Conservation (phyloP, 345 rosid species). For the Angophora floribunda region DNA sequence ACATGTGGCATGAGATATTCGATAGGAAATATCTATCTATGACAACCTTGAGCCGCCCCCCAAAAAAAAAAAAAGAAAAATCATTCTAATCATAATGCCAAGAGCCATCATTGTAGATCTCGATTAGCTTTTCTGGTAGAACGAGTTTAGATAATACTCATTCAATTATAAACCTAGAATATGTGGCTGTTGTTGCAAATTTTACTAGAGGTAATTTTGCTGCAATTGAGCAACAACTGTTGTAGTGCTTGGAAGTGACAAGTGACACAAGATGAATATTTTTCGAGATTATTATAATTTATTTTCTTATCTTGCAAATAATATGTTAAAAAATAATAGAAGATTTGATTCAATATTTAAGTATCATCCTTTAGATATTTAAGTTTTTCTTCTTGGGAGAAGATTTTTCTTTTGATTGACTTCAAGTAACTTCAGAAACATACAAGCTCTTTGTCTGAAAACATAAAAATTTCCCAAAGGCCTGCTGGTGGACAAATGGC, state of each 20-base stretch:
- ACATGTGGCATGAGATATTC: background rate
- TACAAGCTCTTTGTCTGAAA: too few species aligned
- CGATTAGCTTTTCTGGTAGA: background rate
- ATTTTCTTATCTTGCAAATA: background rate
- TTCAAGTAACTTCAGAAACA: background rate
- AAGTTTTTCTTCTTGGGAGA: too few species aligned
- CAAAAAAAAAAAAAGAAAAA: background rate
- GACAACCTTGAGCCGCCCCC: background rate
- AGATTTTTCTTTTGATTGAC: too few species aligned
- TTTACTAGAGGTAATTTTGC: background rate
- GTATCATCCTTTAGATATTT: background rate
- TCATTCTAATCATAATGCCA: background rate
- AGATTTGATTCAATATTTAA: background rate
- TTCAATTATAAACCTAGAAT: background rate
- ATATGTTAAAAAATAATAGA: background rate
- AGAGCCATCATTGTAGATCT: background rate
- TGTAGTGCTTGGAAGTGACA: background rate
- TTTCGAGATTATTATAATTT: background rate
- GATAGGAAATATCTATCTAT: background rate
- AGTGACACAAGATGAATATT: background rate
- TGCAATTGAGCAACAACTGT: background rate
- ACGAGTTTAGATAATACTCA: background rate
- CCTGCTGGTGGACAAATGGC: background rate
- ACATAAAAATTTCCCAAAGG: background rate
- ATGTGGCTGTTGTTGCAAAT: background rate